A percentile compares a stretch with the other conserved stretches of the same genome.
Evolutionary conservation across 2,329 filamentous ascomycete genomes (phyloP).

Genomic region (Zymoseptoria ardabiliae): DNA sequence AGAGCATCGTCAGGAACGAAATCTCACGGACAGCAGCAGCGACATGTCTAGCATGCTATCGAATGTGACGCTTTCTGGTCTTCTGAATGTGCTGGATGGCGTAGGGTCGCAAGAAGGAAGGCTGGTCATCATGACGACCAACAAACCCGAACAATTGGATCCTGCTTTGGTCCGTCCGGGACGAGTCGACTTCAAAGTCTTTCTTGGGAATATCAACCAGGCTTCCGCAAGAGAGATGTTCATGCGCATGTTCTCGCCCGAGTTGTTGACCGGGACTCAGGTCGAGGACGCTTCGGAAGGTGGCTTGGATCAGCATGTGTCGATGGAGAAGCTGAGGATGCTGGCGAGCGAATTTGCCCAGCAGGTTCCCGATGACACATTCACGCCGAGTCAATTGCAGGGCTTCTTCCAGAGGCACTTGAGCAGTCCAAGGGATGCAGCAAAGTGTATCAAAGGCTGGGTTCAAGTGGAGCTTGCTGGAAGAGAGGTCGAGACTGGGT

Average conservation of each 20-base stretch:
- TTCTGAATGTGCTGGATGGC: conserved; percentile 75
- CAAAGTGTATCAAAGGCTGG: conserved; percentile 13
- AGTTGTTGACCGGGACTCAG: conserved; percentile 14
- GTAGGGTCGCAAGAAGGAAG: conserved; percentile 69
- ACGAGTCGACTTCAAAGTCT: conserved; percentile 48
- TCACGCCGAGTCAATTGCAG: conserved; percentile 21
- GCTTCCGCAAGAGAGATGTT: conserved; percentile 19
- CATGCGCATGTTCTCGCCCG: conserved; percentile 20
- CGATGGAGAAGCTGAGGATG: conserved; percentile 16
- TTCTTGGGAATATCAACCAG: conserved; percentile 18
- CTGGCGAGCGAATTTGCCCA: conserved; percentile 15
- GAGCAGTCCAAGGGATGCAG: conserved; percentile 14
- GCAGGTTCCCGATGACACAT: conserved; percentile 16
- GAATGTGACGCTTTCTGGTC: conserved; percentile 50
- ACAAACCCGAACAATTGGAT: conserved; percentile 63
- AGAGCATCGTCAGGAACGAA: conserved; percentile 16
- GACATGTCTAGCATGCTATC: conserved; percentile 44
- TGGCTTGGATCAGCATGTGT: conserved; percentile 14
- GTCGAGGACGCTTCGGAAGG: background rate
- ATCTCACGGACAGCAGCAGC: conserved; percentile 18
- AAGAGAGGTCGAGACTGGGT: background rate
- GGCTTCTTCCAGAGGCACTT: conserved; percentile 21
- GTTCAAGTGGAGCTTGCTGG: conserved; percentile 9
- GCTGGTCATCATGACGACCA: conserved; percentile 73
- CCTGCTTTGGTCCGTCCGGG: conserved; percentile 65